Percentiles rank a stretch among this genome's conserved stretches.
Evolutionary conservation across 352 stramenopile species (phyloP).

Genomic region (Phytophthora citrophthora): DNA sequence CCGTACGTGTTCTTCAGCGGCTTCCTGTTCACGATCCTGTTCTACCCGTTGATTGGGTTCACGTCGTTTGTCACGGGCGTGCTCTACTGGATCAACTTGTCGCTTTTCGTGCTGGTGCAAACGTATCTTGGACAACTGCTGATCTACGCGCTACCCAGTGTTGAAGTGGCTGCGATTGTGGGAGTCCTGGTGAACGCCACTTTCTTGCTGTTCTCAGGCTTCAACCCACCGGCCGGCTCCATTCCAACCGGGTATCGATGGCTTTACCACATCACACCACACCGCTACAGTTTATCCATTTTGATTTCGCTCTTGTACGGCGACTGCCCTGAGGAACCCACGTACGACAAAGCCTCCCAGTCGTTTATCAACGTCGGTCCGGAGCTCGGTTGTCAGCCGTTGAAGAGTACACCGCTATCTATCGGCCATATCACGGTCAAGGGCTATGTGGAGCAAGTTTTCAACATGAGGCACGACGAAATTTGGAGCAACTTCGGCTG

Average conservation of each 20-base stretch:
- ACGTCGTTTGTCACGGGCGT: slow-evolving; percentile 37
- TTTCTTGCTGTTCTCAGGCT: slow-evolving; percentile 50
- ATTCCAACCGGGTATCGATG: slow-evolving; percentile 34
- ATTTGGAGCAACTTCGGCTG: slow-evolving; percentile 44
- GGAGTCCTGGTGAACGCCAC: slow-evolving; percentile 47
- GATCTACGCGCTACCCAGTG: slow-evolving; percentile 36
- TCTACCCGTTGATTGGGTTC: slow-evolving; percentile 53
- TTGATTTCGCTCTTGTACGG: slow-evolving; percentile 3
- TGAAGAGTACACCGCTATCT: neutral
- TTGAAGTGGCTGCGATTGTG: slow-evolving; percentile 41
- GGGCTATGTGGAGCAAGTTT: slow-evolving; percentile 42
- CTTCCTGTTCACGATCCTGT: slow-evolving; percentile 52
- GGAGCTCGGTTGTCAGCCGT: neutral
- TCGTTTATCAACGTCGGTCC: slow-evolving; percentile 4
- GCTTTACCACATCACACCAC: neutral
- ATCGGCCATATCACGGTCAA: slow-evolving; percentile 31
- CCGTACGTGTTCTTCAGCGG: slow-evolving; percentile 51
- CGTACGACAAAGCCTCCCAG: slow-evolving; percentile 17
- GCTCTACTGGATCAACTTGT: slow-evolving; percentile 40
- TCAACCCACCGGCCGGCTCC: slow-evolving; percentile 32
- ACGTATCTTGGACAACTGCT: slow-evolving; percentile 44
- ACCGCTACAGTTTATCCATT: neutral
- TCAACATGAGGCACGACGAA: slow-evolving; percentile 47
- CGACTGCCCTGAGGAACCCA: slow-evolving; percentile 7
- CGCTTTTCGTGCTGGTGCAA: slow-evolving; percentile 39